Evolutionary conservation across 257 asterid species (phyloP), one percentile per base, ranked within the genome.

Genomic region (Penstemon barbatus): DNA sequence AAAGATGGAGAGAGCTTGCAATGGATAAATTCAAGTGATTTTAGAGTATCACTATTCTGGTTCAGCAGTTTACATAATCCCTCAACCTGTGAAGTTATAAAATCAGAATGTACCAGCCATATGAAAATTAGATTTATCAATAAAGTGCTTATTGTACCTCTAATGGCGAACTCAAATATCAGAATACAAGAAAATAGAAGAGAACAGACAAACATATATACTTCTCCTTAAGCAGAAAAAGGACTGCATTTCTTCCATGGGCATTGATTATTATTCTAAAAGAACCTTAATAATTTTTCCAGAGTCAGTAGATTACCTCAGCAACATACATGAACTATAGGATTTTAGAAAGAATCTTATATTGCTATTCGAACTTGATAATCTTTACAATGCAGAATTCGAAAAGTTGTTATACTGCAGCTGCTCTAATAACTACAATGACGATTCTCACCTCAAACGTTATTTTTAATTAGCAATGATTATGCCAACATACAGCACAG

Each of bases 1-100:
- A 80, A 87, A 76, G 78, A 64, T 33, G 89, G 69, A 38, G 96
- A 79, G 72, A 94, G 83, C 91, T 94, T 94, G 95, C 96, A 94
- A 79, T 90, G 93, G 68, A 87, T 78, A 66, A 93, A 82, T 54
- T 87, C 84, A 68, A 90, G 64, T 41, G 95, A 84, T 75, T 80
- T 83, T 69, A 93, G 82, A 41, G 96, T 84, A 74, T 70, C 84
- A 69, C 73, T 66, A 65, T 82, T 87, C 81, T 93, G 96, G 53
- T 69, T 71, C 79, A 94, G 77, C 75, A 93, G 89, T 78, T 81
- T 78, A 76, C 97, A 90, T 74, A 94, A 79, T 61, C 95, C 99
- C 69, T 77, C 90, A 74, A 90, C 96, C 99, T 94, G 86, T 65
- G 70, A 80, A 72, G 63, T 64, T 61, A 43, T 46, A 60, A 59